Evolutionary conservation across 2,329 filamentous ascomycete genomes (phyloP), one percentile per base, ranked within the genome.

Genomic region (Trichoderma endophyticum): DNA sequence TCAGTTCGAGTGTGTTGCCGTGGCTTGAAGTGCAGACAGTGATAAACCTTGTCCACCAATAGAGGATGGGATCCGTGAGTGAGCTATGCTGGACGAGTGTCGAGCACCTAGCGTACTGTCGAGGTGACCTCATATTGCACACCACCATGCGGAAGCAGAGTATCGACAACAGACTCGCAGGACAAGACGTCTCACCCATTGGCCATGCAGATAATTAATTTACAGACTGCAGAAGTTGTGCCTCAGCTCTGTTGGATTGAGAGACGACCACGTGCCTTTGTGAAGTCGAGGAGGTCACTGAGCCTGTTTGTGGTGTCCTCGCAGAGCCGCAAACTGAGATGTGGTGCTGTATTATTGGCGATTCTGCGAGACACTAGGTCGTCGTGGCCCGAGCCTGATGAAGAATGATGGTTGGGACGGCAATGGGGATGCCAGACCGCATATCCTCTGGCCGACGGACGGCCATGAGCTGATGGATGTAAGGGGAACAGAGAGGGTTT

Each of bases 261-360:
- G 59, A 14, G 34, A 26, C n/a, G 51, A 30, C 61, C 72, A 73
- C 70, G 70, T 69, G 70, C 57, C 39, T 14, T 8, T 14, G 36
- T 30, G 21, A 21, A 54, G 24, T 24, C 30, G 24, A 6, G 57
- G 4, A 62, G 56, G 67, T 54, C 57, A 26, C 39, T 30, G 32
- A 57, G 30, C 71, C 32, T 75, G 73, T 67, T 68, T 56, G 61
- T 57, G 71, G 51, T 69, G 43, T 64, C 59, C 51, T 48, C 73
- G 72, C 73, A 75, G 75, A 78, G 76, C 73, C 75, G 73, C 77
- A 76, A 65, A 51, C 39, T 21, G 54, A 73, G 71, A 80, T 78
- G 78, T 80, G 77, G 73, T 75, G 73, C 73, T 59, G 70, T 71
- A 64, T 75, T 72, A 78, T 79, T 80, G 79, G 78, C 73, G 71